Evolutionary conservation across 257 asterid species (phyloP).

Genomic region (Linderniella brevidens): DNA sequence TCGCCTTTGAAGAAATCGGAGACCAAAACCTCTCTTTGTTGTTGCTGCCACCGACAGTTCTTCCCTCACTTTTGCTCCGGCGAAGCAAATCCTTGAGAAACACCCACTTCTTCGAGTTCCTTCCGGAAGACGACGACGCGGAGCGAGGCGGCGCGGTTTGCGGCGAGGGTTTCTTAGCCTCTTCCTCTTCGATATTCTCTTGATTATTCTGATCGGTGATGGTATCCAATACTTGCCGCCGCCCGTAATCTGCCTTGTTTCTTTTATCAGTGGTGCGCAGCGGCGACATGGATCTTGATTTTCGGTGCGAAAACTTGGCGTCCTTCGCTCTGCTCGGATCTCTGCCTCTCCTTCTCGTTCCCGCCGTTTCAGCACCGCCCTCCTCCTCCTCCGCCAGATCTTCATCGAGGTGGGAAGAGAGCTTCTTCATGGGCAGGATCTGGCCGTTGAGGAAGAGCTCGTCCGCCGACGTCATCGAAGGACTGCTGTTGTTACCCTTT

Average conservation of each 20-base stretch:
- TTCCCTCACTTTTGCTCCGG: conserved; percentile 83
- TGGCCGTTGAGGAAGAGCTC: conserved; percentile 77
- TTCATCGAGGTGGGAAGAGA: no score
- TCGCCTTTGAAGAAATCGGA: conserved; percentile 2
- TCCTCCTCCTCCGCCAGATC: conserved; percentile 52
- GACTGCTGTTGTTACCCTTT: conserved; percentile 17
- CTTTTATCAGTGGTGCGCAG: no score
- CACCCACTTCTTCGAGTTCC: conserved; percentile 66
- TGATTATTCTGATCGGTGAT: no score
- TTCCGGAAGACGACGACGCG: conserved; percentile 66
- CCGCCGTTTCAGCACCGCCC: no score
- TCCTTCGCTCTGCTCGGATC: conserved; percentile 33
- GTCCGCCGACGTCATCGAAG: conserved; percentile 73
- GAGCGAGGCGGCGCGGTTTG: conserved; percentile 45
- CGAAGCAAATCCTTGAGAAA: conserved; percentile 67
- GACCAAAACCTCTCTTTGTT: conserved; percentile 37
- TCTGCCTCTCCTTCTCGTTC: no score
- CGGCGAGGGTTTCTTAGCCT: conserved; percentile 1
- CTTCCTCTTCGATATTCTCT: not conserved
- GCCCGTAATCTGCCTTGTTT: no score
- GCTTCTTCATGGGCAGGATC: conserved; percentile 90
- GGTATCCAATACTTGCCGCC: no score
- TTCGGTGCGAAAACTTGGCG: conserved; percentile 20
- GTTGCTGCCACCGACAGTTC: conserved; percentile 36
- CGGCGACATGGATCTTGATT: no score